phyloP scores from a whole-genome alignment of 768 basidiomycete species.

The Russula olivacea region DNA sequence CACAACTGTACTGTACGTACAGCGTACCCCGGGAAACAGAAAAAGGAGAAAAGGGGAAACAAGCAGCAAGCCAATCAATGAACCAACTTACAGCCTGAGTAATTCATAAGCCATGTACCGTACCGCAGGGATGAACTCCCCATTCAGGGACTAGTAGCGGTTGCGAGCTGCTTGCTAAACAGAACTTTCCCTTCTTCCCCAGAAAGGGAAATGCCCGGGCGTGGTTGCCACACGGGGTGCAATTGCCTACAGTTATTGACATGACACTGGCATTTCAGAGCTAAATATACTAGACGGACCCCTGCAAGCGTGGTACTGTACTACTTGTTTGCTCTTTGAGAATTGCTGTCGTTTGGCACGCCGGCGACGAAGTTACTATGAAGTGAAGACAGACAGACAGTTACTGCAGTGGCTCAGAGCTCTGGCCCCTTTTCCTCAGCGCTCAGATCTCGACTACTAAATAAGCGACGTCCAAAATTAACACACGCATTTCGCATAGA shows the following conservation, averaged over 20 bases:
- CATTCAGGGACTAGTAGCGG: background rate
- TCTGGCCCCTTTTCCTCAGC: no score
- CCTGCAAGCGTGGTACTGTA: no score
- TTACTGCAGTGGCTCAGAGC: no score
- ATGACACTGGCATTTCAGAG: background rate
- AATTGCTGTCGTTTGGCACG: no score
- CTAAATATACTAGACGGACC: background rate
- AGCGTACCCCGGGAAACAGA: background rate
- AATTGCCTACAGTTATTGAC: background rate
- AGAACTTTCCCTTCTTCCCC: background rate
- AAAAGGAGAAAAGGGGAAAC: background rate
- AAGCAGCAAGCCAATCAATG: background rate
- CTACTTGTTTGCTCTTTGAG: no score
- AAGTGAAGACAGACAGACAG: no score
- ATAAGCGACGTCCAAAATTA: no score
- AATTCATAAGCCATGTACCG: background rate
- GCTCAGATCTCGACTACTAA: no score
- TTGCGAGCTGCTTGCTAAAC: background rate
- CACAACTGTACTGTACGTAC: background rate
- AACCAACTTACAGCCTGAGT: background rate
- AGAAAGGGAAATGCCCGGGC: background rate
- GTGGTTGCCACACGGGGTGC: background rate
- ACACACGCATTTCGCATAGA: no score
- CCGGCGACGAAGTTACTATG: no score
- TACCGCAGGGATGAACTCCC: background rate